Evolutionary conservation across 495 filamentous ascomycete species (phyloP), one percentile per base, ranked within the genome.

Genomic region (Amorphotheca resinae): DNA sequence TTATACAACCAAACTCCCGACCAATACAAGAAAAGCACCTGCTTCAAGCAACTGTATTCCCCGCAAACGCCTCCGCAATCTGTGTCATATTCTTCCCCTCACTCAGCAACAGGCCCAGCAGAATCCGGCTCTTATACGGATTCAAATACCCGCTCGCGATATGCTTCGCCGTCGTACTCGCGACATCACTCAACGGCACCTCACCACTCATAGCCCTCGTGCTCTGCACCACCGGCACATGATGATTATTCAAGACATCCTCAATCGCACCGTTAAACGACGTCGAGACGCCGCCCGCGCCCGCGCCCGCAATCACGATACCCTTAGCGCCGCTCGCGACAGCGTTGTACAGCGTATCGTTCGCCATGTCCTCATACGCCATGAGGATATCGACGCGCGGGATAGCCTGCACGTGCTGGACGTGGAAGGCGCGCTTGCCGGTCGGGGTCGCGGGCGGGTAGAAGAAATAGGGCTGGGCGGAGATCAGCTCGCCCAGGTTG

Each of bases 221-320:
- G 9, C 61, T 63, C 44, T 65, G 61, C 39, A 67, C 64, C 9
- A 67, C 46, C 2, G 65, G 54, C 0, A 63, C 62, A 7, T 53
- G 44, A 43, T 68, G 65, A 45, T 63, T 68, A 9, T 63, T 62
- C 1, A 67, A 57, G 2, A 65, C 64, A 17, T 65, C 66, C 32
- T 69, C 65, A 33, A 67, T 59, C 4, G 67, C 56, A 15, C 57
- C 59, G 35, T 57, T 65, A 25, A 52, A 55, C 28, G 66, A 60
- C 3, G 55, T 60, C 22, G 61, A 57, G 3, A 55, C 49, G n/a
- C 39, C 28, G 14, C 39, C 39, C 4, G 39, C 39, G 9, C 39
- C 39, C 3, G 39, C 23, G n/a, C 39, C 39, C n/a, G 39, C 39
- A 12, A 42, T 42, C 16, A 67, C 64, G 31, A 67, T 54, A 20